Evolutionary conservation across 768 basidiomycete genomes (phyloP).

Genomic region (Mrakia hoshinonis): DNA sequence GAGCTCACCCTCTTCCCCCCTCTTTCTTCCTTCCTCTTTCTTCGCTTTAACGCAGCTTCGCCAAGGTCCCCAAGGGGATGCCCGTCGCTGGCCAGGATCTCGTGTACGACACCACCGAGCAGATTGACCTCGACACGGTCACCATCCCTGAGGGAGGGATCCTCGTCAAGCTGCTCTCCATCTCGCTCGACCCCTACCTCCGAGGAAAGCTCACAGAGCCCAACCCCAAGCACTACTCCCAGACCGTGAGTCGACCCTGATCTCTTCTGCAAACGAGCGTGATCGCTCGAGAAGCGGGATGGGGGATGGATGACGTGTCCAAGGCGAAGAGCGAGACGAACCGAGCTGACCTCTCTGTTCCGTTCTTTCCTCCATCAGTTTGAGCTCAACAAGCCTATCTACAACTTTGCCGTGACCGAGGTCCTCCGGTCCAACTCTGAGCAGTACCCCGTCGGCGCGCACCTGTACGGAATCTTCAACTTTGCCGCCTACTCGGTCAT

Average conservation of each 20-base stretch:
- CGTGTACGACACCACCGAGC: conserved; percentile 44
- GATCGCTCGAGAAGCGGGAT: too few species aligned
- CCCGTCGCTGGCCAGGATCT: conserved; percentile 44
- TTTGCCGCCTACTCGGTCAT: conserved; percentile 20
- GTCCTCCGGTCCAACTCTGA: conserved; percentile 46
- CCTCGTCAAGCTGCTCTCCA: conserved; percentile 48
- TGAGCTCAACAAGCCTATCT: conserved; percentile 11
- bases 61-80: conserved; percentile 30
- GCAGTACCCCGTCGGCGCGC: conserved; percentile 42
- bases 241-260: background rate
- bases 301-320: conserved; percentile 7
- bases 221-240: conserved; percentile 12
- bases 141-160: conserved; percentile 46
- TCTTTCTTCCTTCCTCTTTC: background rate
- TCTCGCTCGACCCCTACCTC: conserved; percentile 49
- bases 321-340: conserved; percentile 32
- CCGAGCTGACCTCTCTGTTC: background rate
- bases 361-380: background rate
- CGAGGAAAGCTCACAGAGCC: conserved; percentile 43
- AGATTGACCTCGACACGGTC: conserved; percentile 49
- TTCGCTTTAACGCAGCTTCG: conserved; percentile 30
- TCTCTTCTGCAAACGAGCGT: too few species aligned
- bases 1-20: background rate
- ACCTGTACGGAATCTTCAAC: conserved; percentile 42
- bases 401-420: conserved; percentile 41